Evolutionary conservation across 257 asterid genomes (phyloP), one percentile per base, ranked within the genome.

Genomic region (Cruciata laevipes): DNA sequence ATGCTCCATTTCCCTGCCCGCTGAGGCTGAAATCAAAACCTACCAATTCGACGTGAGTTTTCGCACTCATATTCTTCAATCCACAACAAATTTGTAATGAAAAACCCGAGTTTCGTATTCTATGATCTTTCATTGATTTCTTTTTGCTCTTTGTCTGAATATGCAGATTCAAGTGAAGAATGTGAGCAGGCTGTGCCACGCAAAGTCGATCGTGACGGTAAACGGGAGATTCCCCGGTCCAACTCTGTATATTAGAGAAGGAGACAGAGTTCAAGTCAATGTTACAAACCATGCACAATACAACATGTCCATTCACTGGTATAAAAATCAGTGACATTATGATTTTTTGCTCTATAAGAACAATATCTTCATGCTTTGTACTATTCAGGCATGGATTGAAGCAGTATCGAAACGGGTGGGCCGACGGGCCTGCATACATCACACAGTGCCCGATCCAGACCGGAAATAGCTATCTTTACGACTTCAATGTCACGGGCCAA

Each of bases 371-470:
- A 7, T 42, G 51, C 3, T 42, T 51, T 51, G 2, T 37, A 37
- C 42, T 51, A 51, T 53, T 27, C 61, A 86, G 94, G 94, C 94
- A 84, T 35, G 90, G 88, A 59, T 56, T 84, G 73, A 84, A 81
- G 77, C 94, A 86, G 49, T 84, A 79, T 33, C 75, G 94, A 2
- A 86, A 82, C 13, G 90, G 90, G 2, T 86, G 94, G 94, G 90
- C 84, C 9, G 90, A 86, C 5, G 93, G 88, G 12, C 89, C 88
- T 6, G 89, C 89, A 11, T 84, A 84, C 69, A 80, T 86, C 63
- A 84, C 94, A 3, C 94, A 86, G 16, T 86, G 94, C 71, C 94
- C 94, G 21, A 81, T 84, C 42, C 79, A 77, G 73, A 79, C 85
- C 0, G 87, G 90, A 17, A 76, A 55, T 47, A 84, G 74, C 74